These are phyloP conservation scores for Wilhelminamyces savonicus DNA, from an alignment of 805 yeast genomes.

Conservation along the genomic window DNA sequence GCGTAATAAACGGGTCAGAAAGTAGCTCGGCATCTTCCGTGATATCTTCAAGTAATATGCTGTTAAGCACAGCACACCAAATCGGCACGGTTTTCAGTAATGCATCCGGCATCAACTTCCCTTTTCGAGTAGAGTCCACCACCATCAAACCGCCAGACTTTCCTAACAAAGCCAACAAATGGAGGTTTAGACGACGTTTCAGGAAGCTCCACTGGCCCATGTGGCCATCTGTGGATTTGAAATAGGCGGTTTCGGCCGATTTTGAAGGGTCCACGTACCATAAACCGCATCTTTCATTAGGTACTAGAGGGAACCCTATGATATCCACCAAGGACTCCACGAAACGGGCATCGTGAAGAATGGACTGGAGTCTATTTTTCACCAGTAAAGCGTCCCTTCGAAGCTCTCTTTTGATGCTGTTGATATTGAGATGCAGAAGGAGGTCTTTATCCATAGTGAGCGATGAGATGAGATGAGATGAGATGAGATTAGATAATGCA, in stretches of 20 bases:
- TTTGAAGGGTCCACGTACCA: constrained; percentile 64
- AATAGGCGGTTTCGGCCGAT: constrained; percentile 51
- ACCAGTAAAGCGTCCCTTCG: constrained; percentile 46
- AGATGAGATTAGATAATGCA: too few relatives aligned
- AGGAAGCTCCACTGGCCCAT: constrained; percentile 76
- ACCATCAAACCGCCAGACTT: constrained; percentile 45
- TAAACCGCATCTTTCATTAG: constrained; percentile 82
- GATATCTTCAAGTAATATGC: constrained; percentile 20
- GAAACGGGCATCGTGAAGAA: constrained; percentile 53
- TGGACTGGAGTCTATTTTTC: constrained; percentile 65
- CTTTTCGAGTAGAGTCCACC: constrained; percentile 82
- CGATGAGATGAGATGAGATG: too few relatives aligned
- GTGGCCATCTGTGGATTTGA: constrained; percentile 92
- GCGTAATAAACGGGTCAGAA: too few relatives aligned
- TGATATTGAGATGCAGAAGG: too few relatives aligned
- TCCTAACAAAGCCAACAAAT: constrained; percentile 47
- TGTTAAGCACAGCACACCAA: constrained; percentile 80
- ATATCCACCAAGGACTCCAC: constrained; percentile 22
- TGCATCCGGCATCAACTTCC: constrained; percentile 83
- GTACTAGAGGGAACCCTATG: constrained; percentile 39
- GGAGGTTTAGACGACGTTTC: constrained; percentile 66
- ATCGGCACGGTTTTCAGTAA: constrained; percentile 82
- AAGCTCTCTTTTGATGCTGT: constrained; percentile 33
- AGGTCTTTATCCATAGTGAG: too few relatives aligned
- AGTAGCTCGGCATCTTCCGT: too few relatives aligned